phyloP scores from a whole-genome alignment of 768 basidiomycete genomes.

The Suillus hirtellus region DNA sequence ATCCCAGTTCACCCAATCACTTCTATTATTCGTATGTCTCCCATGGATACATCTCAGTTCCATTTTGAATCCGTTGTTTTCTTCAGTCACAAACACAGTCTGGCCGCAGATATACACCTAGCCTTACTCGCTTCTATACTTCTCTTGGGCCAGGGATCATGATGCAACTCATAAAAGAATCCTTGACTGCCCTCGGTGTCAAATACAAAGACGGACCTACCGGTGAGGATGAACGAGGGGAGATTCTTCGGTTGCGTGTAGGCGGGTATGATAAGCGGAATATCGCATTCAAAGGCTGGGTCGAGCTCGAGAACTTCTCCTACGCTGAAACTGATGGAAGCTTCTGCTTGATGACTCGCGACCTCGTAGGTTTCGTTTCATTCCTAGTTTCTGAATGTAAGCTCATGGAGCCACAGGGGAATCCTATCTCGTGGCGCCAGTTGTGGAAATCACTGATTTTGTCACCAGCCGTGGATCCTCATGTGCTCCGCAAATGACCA shows the following conservation, averaged over 20 bases:
- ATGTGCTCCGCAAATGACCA: slow-evolving; percentile 43
- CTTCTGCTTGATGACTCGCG: slow-evolving; percentile 71
- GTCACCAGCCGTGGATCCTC: slow-evolving; percentile 52
- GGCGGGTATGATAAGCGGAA: slow-evolving; percentile 69
- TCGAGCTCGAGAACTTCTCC: slow-evolving; percentile 64
- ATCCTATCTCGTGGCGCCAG: slow-evolving; percentile 75
- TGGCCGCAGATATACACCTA: slow-evolving; percentile 70
- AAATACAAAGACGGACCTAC: slow-evolving; percentile 47
- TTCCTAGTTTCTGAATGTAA: background rate
- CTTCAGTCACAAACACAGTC: slow-evolving; percentile 78
- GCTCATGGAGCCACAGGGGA: slow-evolving; percentile 49
- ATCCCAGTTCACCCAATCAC: slow-evolving; percentile 77
- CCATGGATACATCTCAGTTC: background rate
- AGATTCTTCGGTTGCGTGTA: slow-evolving; percentile 49
- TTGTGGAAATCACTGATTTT: slow-evolving; percentile 68
- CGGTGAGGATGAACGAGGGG: slow-evolving; percentile 14
- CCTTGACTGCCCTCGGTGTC: slow-evolving; percentile 48
- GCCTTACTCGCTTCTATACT: slow-evolving; percentile 82
- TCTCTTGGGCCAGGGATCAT: slow-evolving; percentile 53
- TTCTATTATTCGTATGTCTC: slow-evolving; percentile 78
- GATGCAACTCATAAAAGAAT: slow-evolving; percentile 53
- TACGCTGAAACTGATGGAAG: slow-evolving; percentile 51
- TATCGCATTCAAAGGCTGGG: slow-evolving; percentile 70
- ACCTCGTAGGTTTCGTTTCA: slow-evolving; percentile 49
- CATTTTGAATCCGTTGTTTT: background rate